phyloP scores from a whole-genome alignment of 2,329 filamentous ascomycete species.

The Aspergillus eucalypticola region DNA sequence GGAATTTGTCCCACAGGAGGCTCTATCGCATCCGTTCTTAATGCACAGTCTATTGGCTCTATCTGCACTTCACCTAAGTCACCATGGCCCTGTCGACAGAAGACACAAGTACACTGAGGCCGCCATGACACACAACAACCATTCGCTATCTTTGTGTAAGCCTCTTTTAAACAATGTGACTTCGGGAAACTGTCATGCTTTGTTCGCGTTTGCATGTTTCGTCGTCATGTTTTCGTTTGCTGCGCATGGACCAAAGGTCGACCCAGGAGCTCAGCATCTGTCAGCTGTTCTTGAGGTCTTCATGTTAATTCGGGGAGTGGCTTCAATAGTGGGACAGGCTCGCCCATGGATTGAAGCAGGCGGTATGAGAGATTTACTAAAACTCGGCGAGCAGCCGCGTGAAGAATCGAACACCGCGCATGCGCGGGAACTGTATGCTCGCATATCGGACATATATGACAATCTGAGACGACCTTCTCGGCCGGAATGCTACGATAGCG shows the following conservation, averaged over 20 bases:
- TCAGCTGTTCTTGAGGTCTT: slow-evolving; percentile 14
- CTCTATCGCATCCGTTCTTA: slow-evolving; percentile 10
- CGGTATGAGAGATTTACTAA: slow-evolving; percentile 5
- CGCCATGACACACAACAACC: slow-evolving; percentile 14
- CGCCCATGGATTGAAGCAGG: slow-evolving; percentile 16
- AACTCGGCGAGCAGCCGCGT: background rate
- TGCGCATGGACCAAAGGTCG: background rate
- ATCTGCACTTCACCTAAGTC: slow-evolving; percentile 11
- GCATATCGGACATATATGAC: background rate
- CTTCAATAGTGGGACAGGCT: slow-evolving; percentile 12
- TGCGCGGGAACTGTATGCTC: background rate
- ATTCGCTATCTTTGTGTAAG: slow-evolving; percentile 11
- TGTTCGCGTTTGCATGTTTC: slow-evolving; percentile 17
- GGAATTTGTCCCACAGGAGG: slow-evolving; percentile 9
- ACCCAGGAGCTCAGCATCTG: background rate
- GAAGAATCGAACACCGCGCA: background rate
- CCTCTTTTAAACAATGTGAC: slow-evolving; percentile 13
- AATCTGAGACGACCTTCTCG: background rate
- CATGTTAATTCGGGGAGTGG: slow-evolving; percentile 11
- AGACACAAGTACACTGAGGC: slow-evolving; percentile 5
- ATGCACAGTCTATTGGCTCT: slow-evolving; percentile 18
- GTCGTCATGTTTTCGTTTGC: slow-evolving; percentile 12
- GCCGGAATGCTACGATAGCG: background rate
- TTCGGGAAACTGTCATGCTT: slow-evolving; percentile 13
- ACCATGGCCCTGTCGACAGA: background rate